Evolutionary conservation across 768 basidiomycete species (phyloP).

Genomic region (Albatrellus ellisii): DNA sequence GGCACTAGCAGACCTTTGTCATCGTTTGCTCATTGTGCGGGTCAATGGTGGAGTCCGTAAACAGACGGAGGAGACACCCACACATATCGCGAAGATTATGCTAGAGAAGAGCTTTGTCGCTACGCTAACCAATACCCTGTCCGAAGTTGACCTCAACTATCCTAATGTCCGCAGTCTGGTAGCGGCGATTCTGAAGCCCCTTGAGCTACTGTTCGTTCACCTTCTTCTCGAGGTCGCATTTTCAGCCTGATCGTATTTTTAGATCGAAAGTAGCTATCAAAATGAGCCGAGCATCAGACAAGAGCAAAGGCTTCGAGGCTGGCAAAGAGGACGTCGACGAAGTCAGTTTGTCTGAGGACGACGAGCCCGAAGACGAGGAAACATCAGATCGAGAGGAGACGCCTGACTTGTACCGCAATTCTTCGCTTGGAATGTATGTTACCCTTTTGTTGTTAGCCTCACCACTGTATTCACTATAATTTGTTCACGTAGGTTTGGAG

Average conservation of each 20-base stretch:
- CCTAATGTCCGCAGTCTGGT: conserved; percentile 81
- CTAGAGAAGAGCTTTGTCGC: conserved; percentile 94
- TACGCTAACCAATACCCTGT: conserved; percentile 73
- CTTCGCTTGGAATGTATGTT: conserved; percentile 84
- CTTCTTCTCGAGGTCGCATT: conserved; percentile 55
- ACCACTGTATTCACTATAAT: neutral
- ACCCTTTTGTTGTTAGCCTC: neutral
- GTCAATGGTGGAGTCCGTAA: conserved; percentile 41
- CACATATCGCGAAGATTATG: conserved; percentile 96
- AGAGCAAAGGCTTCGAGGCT: conserved; percentile 44
- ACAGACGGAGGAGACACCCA: conserved; percentile 59
- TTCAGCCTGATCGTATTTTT: conserved; percentile 35
- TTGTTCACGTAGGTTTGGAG: conserved; percentile 41
- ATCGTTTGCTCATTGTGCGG: conserved; percentile 74
- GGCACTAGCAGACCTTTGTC: conserved; percentile 76
- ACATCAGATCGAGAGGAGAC: conserved; percentile 60
- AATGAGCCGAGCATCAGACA: conserved; percentile 75
- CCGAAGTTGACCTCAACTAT: conserved; percentile 92
- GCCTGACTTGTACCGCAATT: conserved; percentile 91
- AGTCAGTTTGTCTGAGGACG: conserved; percentile 38
- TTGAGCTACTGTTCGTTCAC: conserved; percentile 74
- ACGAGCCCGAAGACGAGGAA: conserved; percentile 46
- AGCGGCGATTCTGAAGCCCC: conserved; percentile 75
- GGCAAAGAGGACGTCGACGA: conserved; percentile 28
- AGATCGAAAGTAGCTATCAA: conserved; percentile 98